A percentile compares a stretch with the other conserved stretches of the same genome.
These are phyloP conservation scores for Solanum pennellii DNA, from an alignment of 257 asterid species.

Conservation along the genomic window DNA sequence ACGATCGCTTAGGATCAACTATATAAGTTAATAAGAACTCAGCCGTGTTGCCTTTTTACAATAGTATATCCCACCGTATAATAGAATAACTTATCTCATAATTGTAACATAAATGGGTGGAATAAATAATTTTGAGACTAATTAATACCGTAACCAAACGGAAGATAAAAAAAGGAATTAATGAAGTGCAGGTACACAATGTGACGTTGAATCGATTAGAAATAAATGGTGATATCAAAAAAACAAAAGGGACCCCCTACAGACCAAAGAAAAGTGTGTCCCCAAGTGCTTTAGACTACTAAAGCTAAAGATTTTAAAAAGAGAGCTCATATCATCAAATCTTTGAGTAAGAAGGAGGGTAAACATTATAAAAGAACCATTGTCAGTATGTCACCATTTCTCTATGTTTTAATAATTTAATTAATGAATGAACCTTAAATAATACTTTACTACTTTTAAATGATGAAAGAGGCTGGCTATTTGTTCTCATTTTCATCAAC, in stretches of 20 bases:
- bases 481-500: constrained; percentile 6
- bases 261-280: neutral
- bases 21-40: too few species aligned
- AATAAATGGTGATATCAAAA: neutral
- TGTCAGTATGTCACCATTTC: constrained; percentile 9
- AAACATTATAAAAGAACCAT: neutral
- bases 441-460: neutral
- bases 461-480: neutral
- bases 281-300: neutral
- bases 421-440: neutral
- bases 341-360: neutral
- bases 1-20: too few species aligned
- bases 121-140: too few species aligned
- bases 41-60: neutral
- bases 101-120: neutral
- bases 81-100: neutral
- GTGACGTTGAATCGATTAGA: neutral
- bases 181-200: neutral
- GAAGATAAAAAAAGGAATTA: neutral
- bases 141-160: too few species aligned
- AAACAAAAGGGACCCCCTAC: neutral
- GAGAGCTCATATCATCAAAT: neutral
- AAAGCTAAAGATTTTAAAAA: neutral
- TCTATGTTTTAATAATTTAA: neutral
- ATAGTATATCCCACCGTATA: neutral